Conservation (phyloP, 2,329 filamentous ascomycete species). For the Talaromyces sp. region DNA sequence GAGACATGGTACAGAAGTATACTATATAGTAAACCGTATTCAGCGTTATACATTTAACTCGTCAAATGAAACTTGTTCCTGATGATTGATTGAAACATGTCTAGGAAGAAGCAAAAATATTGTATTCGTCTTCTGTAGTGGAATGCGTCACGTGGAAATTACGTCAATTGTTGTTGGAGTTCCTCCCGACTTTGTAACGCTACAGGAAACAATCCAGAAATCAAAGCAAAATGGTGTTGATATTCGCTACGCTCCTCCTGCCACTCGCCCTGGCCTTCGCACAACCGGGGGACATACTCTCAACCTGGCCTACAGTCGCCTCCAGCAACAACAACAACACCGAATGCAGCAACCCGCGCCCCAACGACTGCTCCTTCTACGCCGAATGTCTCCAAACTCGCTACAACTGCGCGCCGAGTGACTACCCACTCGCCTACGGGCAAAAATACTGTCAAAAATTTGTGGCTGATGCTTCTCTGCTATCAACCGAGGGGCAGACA, state of each 20-base stretch:
- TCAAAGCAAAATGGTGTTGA: not conserved
- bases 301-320: not conserved
- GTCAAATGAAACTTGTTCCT: not conserved
- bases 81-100: not conserved
- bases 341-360: constrained; percentile 21
- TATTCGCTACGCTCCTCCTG: not conserved
- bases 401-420: constrained; percentile 24
- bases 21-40: not conserved
- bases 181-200: not conserved
- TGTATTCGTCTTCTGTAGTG: not conserved
- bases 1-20: too few species aligned
- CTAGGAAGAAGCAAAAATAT: too few species aligned
- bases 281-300: not conserved
- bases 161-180: not conserved
- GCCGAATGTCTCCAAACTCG: constrained; percentile 23
- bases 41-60: not conserved
- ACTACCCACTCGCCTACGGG: constrained; percentile 32
- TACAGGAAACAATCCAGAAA: not conserved
- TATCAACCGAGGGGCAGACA: constrained; percentile 22
- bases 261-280: not conserved
- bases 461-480: constrained; percentile 11
- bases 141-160: not conserved
- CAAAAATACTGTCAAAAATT: constrained; percentile 28
- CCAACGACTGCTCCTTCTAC: constrained; percentile 29
- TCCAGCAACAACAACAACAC: constrained; percentile 11